These are phyloP conservation scores for Pichia ethanolica DNA, from an alignment of 805 yeast genomes.

Conservation along the genomic window DNA sequence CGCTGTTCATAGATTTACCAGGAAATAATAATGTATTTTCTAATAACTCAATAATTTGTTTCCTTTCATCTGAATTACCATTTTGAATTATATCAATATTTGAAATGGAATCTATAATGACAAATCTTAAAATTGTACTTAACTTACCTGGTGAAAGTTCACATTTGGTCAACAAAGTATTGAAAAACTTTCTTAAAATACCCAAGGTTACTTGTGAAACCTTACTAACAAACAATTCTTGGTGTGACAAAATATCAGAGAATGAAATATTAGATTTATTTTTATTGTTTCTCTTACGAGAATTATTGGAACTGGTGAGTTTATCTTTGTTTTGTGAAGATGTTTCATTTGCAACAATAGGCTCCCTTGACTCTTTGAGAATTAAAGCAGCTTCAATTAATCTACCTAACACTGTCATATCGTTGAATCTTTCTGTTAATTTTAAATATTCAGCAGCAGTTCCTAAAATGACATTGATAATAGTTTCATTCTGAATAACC, in stretches of 20 bases:
- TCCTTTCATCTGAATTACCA: slow-evolving; percentile 17
- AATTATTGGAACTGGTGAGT: neutral
- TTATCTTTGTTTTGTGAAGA: neutral
- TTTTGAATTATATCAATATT: slow-evolving; percentile 23
- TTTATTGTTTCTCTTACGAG: slow-evolving; percentile 15
- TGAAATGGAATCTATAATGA: slow-evolving; percentile 31
- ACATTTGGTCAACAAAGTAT: slow-evolving; percentile 38
- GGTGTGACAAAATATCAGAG: slow-evolving; percentile 63
- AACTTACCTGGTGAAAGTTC: slow-evolving; percentile 57
- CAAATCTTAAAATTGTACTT: slow-evolving; percentile 45
- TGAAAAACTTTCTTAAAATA: slow-evolving; percentile 40
- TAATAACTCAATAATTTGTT: slow-evolving; percentile 42
- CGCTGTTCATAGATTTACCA: slow-evolving; percentile 43
- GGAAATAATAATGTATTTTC: slow-evolving; percentile 61
- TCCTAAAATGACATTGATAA: slow-evolving; percentile 26
- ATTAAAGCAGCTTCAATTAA: slow-evolving; percentile 50
- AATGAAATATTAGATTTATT: slow-evolving; percentile 44
- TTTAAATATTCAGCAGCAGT: slow-evolving; percentile 22
- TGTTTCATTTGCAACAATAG: neutral
- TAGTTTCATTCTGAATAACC: slow-evolving; percentile 23
- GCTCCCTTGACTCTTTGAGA: slow-evolving; percentile 34
- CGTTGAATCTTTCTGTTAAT: slow-evolving; percentile 29
- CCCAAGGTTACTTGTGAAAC: slow-evolving; percentile 33
- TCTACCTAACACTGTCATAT: slow-evolving; percentile 45
- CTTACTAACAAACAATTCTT: slow-evolving; percentile 42